These are phyloP conservation scores for Mycena floridula DNA, from an alignment of 768 basidiomycete species.

Conservation along the genomic window DNA sequence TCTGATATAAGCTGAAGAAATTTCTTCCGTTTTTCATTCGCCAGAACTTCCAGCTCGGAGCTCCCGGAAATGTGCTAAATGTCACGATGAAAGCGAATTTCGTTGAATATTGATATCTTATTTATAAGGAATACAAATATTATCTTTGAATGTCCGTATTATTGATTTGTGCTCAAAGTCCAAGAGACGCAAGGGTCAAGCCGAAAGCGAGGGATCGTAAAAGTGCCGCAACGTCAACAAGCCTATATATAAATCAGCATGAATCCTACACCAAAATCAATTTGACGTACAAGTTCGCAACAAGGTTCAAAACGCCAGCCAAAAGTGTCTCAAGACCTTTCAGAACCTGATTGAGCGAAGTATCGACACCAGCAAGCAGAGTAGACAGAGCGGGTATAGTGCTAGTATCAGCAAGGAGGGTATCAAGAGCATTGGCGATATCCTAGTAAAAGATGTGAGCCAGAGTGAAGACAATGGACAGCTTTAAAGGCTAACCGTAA, in stretches of 20 bases:
- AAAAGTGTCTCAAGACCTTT: conserved; percentile 20
- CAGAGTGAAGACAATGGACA: neutral
- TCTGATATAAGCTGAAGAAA: too few species aligned
- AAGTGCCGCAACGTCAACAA: conserved; percentile 9
- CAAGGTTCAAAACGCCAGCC: conserved; percentile 21
- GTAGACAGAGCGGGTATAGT: conserved; percentile 17
- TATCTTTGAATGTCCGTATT: too few species aligned
- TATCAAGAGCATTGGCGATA: conserved; percentile 14
- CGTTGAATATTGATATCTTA: too few species aligned
- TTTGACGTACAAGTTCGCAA: conserved; percentile 16
- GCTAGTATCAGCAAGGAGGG: conserved; percentile 12
- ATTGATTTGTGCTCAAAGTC: too few species aligned
- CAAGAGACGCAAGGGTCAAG: too few species aligned
- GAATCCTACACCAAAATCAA: neutral
- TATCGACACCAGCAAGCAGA: conserved; percentile 18
- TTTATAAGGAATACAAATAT: too few species aligned
- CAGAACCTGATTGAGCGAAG: conserved; percentile 17
- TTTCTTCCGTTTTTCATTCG: too few species aligned
- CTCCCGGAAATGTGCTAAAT: too few species aligned
- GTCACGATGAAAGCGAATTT: too few species aligned
- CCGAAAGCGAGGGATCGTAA: conserved; percentile 7
- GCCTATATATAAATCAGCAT: too few species aligned
- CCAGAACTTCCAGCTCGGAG: too few species aligned
- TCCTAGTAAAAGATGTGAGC: conserved; percentile 9
- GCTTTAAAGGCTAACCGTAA: conserved; percentile 13